Evolutionary conservation across 352 stramenopile species (phyloP).

Genomic region (Elongisporangium senticosum): DNA sequence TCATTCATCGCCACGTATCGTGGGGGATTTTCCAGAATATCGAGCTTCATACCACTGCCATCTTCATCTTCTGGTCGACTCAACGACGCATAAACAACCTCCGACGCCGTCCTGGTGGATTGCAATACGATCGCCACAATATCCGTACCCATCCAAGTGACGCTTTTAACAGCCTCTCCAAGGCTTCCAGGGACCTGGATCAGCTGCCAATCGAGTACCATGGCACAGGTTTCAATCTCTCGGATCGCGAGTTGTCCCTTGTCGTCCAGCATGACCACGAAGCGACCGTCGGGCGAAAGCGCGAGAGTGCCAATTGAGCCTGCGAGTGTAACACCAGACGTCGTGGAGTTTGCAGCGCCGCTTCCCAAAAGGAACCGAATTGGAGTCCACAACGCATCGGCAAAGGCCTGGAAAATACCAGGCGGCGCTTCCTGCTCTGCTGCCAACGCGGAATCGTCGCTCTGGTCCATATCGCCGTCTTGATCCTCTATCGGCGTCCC

Average conservation of each 20-base stretch:
- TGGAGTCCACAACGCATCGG: slow-evolving; percentile 14
- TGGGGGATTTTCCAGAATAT: neutral
- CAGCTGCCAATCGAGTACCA: slow-evolving; percentile 50
- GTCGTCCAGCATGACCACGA: slow-evolving; percentile 50
- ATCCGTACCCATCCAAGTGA: neutral
- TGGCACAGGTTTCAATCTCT: slow-evolving; percentile 55
- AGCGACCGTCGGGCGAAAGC: slow-evolving; percentile 39
- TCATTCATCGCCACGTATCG: neutral
- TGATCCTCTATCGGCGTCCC: slow-evolving; percentile 12
- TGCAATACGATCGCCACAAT: neutral
- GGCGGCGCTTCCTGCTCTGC: slow-evolving; percentile 1
- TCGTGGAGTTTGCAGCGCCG: slow-evolving; percentile 6
- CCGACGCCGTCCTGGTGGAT: neutral
- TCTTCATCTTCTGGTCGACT: neutral
- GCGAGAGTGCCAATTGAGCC: slow-evolving; percentile 39
- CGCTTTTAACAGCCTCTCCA: neutral
- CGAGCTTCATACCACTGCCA: neutral
- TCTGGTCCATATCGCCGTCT: neutral
- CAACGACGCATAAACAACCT: neutral
- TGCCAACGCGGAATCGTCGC: neutral
- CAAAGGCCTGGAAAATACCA: neutral
- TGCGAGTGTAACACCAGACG: slow-evolving; percentile 5
- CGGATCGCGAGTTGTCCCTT: slow-evolving; percentile 39
- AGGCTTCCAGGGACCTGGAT: slow-evolving; percentile 9
- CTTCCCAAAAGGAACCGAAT: slow-evolving; percentile 36